phyloP scores from a whole-genome alignment of 2,329 filamentous ascomycete genomes.

The Trichoderma oligosporum region DNA sequence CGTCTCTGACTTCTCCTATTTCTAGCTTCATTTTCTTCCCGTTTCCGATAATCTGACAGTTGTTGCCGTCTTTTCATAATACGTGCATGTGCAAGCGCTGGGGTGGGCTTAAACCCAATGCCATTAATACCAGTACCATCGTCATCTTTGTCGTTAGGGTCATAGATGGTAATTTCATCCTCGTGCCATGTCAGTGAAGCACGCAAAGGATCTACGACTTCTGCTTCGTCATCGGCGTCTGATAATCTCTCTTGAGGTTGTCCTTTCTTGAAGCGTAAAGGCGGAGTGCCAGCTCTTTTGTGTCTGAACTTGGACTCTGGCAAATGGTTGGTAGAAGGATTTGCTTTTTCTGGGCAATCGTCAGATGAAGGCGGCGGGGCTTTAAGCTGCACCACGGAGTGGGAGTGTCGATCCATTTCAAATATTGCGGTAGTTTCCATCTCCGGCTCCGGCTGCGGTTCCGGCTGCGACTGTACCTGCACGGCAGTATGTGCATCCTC shows the following conservation, averaged over 20 bases:
- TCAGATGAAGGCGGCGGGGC: background rate
- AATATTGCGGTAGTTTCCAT: background rate
- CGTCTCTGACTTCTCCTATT: conserved; percentile 52
- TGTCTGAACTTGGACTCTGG: conserved; percentile 39
- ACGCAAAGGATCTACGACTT: conserved; percentile 50
- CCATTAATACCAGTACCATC: conserved; percentile 66
- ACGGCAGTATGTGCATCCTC: conserved; percentile 30
- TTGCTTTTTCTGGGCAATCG: conserved; percentile 22
- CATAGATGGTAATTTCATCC: conserved; percentile 64
- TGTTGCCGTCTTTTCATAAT: conserved; percentile 56
- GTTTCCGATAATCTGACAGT: conserved; percentile 58
- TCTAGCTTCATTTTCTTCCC: conserved; percentile 59
- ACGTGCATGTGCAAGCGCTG: conserved; percentile 56
- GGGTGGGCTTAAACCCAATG: conserved; percentile 62
- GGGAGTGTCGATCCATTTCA: background rate
- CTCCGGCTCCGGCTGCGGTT: background rate
- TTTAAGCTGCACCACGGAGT: background rate
- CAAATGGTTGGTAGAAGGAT: conserved; percentile 38
- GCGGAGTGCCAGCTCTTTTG: conserved; percentile 40
- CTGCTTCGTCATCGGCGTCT: conserved; percentile 33
- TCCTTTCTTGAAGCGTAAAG: conserved; percentile 31
- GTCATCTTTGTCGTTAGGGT: conserved; percentile 61
- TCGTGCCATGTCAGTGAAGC: conserved; percentile 64
- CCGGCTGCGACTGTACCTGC: background rate
- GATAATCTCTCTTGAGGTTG: conserved; percentile 23